Percentiles rank a stretch among this genome's conserved stretches.
phyloP scores from a whole-genome alignment of 306 rosid genomes.

The Cucumis hystrix region DNA sequence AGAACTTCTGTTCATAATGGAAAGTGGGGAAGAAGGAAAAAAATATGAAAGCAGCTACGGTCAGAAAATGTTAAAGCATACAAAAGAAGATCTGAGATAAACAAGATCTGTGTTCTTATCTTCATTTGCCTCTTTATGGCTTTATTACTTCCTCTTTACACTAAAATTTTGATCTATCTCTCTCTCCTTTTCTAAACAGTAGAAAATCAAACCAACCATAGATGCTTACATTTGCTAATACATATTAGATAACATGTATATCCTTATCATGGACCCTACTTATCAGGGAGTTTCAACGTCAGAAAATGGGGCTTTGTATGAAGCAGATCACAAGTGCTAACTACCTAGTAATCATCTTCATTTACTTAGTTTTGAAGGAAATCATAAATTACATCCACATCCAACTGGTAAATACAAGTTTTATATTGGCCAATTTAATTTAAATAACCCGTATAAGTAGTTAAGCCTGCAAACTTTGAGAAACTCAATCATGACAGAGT shows the following conservation, averaged over 20 bases:
- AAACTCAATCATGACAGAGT: constrained; percentile 9
- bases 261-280: constrained; percentile 19
- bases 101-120: neutral
- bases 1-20: neutral
- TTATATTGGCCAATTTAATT: neutral
- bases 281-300: constrained; percentile 4
- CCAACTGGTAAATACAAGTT: constrained; percentile 7
- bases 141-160: neutral
- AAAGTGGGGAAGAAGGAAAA: neutral
- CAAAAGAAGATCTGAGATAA: neutral
- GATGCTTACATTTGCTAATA: neutral
- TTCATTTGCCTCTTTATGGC: neutral
- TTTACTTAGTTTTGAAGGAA: constrained; percentile 23
- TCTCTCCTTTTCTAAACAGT: neutral
- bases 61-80: neutral
- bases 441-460: neutral
- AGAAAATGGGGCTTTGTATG: constrained; percentile 4
- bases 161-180: neutral
- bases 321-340: neutral
- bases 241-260: constrained; percentile 1
- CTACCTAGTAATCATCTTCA: neutral
- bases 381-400: constrained; percentile 8
- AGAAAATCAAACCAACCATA: constrained; percentile 2
- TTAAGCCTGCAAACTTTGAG: neutral
- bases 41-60: neutral